Conservation (phyloP, 2,329 filamentous ascomycete genomes). For the Trichophyton simii region DNA sequence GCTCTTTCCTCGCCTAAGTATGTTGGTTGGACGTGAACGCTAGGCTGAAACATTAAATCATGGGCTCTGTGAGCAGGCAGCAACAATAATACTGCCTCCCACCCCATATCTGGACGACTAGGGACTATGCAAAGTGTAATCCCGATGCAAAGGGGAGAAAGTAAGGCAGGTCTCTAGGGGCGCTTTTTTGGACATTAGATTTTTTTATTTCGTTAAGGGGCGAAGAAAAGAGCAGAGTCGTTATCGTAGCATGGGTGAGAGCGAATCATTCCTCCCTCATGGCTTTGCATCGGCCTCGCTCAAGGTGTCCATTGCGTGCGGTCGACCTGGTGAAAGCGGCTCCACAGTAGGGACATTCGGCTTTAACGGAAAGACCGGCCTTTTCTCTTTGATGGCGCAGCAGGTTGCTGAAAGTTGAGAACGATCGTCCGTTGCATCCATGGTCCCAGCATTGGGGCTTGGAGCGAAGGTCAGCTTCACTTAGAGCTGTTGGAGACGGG, state of each 20-base stretch:
- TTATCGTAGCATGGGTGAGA: neutral
- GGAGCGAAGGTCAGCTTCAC: constrained; percentile 64
- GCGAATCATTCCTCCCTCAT: constrained; percentile 8
- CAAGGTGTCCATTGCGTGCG: constrained; percentile 74
- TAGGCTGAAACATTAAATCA: constrained; percentile 3
- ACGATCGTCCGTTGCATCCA: constrained; percentile 88
- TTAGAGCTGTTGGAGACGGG: constrained; percentile 30
- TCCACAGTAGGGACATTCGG: constrained; percentile 78
- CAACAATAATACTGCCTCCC: neutral
- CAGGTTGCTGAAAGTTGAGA: constrained; percentile 92
- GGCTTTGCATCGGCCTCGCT: constrained; percentile 83
- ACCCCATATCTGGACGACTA: neutral
- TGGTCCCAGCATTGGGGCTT: constrained; percentile 97
- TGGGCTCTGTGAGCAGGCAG: neutral
- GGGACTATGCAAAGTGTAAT: neutral
- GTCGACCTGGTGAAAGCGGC: constrained; percentile 85
- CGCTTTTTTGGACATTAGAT: neutral
- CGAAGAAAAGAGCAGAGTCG: neutral
- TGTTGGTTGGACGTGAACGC: neutral
- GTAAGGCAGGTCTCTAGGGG: neutral
- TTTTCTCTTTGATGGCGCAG: constrained; percentile 88
- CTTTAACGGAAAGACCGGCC: constrained; percentile 79
- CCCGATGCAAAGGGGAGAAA: neutral
- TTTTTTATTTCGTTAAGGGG: neutral
- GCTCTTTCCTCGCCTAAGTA: neutral